Evolutionary conservation across 2,329 filamentous ascomycete species (phyloP).

Genomic region (Drechslera avenae): DNA sequence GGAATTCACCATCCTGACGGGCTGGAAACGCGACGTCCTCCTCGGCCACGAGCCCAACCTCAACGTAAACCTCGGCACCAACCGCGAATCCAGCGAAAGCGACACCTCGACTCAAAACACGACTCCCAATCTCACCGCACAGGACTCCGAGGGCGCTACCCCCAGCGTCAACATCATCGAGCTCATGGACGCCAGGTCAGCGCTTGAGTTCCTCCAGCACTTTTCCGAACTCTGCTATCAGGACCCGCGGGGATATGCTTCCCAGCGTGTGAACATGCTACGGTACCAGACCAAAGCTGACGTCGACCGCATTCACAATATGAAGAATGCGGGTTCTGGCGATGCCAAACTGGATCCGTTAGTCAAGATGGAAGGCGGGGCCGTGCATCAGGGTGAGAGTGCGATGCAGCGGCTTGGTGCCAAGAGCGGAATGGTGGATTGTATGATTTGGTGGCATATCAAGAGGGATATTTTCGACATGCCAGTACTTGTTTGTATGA

Average conservation of each 20-base stretch:
- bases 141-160: constrained; percentile 48
- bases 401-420: constrained; percentile 80
- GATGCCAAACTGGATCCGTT: constrained; percentile 33
- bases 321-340: constrained; percentile 19
- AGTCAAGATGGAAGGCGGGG: constrained; percentile 38
- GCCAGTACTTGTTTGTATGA: constrained; percentile 97
- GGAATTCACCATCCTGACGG: constrained; percentile 93
- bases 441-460: constrained; percentile 95
- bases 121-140: constrained; percentile 53
- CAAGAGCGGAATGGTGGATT: constrained; percentile 89
- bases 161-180: constrained; percentile 91
- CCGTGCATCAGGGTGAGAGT: constrained; percentile 64
- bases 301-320: constrained; percentile 35
- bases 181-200: constrained; percentile 88
- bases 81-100: constrained; percentile 43
- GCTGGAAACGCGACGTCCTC: constrained; percentile 89
- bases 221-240: constrained; percentile 92
- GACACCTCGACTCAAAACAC: constrained; percentile 50
- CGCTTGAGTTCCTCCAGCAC: constrained; percentile 94
- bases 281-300: constrained; percentile 71
- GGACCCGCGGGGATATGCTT: constrained; percentile 83
- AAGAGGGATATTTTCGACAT: constrained; percentile 98
- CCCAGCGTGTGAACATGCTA: constrained; percentile 80
- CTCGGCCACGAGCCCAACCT: constrained; percentile 85
- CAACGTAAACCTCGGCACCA: constrained; percentile 77